These are phyloP conservation scores for Pseudoscleropodium purum DNA, from an alignment of 225 moss, liverwort and hornwort species.

Conservation along the genomic window DNA sequence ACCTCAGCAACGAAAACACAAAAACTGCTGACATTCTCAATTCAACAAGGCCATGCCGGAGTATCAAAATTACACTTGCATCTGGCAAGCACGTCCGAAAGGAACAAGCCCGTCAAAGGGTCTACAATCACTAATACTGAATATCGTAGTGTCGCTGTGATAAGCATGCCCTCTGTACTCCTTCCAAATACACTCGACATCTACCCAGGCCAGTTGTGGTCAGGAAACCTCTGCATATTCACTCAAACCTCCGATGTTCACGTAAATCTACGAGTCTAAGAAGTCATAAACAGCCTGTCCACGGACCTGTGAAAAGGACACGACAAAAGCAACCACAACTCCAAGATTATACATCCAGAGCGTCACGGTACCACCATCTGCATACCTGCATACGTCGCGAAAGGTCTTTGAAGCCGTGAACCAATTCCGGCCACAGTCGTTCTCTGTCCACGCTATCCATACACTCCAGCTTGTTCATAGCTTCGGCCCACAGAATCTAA, in stretches of 20 bases:
- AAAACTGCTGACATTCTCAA: neutral
- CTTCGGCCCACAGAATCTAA: conserved; percentile 94
- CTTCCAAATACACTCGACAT: neutral
- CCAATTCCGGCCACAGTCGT: conserved; percentile 87
- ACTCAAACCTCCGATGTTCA: neutral
- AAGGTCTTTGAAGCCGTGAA: conserved; percentile 88
- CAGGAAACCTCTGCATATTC: neutral
- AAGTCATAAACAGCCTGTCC: neutral
- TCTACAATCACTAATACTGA: neutral
- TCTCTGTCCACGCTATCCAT: conserved; percentile 89
- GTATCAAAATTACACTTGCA: neutral
- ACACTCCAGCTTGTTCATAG: conserved; percentile 87
- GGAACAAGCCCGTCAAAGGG: neutral
- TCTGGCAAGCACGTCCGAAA: neutral
- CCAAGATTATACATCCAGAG: neutral
- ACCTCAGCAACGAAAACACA: neutral
- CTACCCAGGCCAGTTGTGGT: neutral
- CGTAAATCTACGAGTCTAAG: neutral
- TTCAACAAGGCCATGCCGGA: neutral
- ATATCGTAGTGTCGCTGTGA: neutral
- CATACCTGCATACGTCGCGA: conserved; percentile 66
- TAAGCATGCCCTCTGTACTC: neutral
- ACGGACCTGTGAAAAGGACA: neutral
- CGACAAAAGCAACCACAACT: neutral
- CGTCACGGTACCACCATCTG: neutral